Evolutionary conservation across 345 rosid genomes (phyloP).

Genomic region (Ceriops zippeliana): DNA sequence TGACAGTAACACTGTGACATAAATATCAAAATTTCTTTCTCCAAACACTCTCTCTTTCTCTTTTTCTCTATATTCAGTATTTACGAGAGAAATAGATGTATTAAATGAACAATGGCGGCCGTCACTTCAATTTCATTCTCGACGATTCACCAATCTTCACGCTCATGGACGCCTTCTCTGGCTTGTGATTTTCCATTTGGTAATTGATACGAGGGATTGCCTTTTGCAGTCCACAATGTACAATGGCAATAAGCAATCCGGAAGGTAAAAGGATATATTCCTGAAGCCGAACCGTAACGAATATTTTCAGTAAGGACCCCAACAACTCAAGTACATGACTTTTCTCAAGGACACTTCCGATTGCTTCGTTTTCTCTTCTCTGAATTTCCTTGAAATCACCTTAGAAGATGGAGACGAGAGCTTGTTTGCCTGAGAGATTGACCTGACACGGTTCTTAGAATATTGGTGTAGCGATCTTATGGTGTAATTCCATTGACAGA

Average conservation of each 20-base stretch:
- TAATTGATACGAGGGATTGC: too few relatives aligned
- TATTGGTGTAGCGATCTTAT: conserved; percentile 22
- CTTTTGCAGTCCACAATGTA: neutral
- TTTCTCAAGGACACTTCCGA: conserved; percentile 20
- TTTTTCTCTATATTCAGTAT: too few relatives aligned
- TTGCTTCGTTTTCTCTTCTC: conserved; percentile 11
- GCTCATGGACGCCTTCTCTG: too few relatives aligned
- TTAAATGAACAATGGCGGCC: too few relatives aligned
- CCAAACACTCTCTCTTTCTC: too few relatives aligned
- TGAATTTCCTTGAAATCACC: conserved; percentile 7
- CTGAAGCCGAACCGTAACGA: neutral
- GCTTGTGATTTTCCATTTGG: too few relatives aligned
- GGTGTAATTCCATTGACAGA: conserved; percentile 39
- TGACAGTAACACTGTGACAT: too few relatives aligned
- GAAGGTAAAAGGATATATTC: neutral
- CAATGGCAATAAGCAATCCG: neutral
- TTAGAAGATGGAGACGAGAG: conserved; percentile 18
- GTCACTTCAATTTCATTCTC: too few relatives aligned
- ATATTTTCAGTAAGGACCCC: conserved; percentile 14
- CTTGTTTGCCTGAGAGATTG: conserved; percentile 11
- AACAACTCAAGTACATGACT: conserved; percentile 23
- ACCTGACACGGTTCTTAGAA: conserved; percentile 21
- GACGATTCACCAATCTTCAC: too few relatives aligned
- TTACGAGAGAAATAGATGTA: too few relatives aligned
- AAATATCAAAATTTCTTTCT: too few relatives aligned